These are phyloP conservation scores for Suillus weaverae DNA, from an alignment of 768 basidiomycete species.

Conservation along the genomic window DNA sequence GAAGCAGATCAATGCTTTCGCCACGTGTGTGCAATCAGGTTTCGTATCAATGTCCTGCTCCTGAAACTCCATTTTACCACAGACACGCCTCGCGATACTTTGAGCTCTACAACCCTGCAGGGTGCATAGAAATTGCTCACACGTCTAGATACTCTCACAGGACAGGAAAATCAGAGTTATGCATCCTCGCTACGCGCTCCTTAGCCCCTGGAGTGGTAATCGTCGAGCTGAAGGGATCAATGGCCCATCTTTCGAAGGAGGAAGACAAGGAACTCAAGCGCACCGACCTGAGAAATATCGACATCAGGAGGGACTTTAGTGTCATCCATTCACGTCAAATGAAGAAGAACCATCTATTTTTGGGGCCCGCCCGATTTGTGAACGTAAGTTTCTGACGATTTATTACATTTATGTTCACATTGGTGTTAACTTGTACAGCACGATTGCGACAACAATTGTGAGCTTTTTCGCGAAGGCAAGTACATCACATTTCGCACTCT, in stretches of 20 bases:
- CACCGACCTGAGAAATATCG: constrained; percentile 65
- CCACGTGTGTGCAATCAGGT: constrained; percentile 66
- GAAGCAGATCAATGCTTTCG: constrained; percentile 88
- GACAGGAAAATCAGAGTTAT: constrained; percentile 87
- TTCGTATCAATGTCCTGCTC: constrained; percentile 26
- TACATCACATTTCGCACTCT: constrained; percentile 88
- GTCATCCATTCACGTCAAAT: constrained; percentile 90
- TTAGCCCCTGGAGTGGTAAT: constrained; percentile 71
- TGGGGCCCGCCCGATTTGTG: constrained; percentile 90
- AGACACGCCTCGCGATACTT: constrained; percentile 90
- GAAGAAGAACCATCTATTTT: constrained; percentile 89
- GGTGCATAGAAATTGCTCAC: constrained; percentile 85
- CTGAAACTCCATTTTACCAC: constrained; percentile 25
- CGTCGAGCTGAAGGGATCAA: constrained; percentile 85
- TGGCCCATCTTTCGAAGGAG: constrained; percentile 84
- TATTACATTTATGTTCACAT: constrained; percentile 7
- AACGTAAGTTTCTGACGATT: constrained; percentile 57
- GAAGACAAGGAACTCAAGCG: constrained; percentile 87
- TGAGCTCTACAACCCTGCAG: constrained; percentile 80
- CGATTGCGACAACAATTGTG: constrained; percentile 88
- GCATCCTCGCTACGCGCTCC: constrained; percentile 78
- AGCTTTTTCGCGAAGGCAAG: constrained; percentile 83
- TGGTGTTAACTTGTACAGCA: constrained; percentile 52
- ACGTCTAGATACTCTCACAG: constrained; percentile 85
- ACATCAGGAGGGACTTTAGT: constrained; percentile 85